Conservation (phyloP, 179 eudicot genomes). For the Carnegiea gigantea region DNA sequence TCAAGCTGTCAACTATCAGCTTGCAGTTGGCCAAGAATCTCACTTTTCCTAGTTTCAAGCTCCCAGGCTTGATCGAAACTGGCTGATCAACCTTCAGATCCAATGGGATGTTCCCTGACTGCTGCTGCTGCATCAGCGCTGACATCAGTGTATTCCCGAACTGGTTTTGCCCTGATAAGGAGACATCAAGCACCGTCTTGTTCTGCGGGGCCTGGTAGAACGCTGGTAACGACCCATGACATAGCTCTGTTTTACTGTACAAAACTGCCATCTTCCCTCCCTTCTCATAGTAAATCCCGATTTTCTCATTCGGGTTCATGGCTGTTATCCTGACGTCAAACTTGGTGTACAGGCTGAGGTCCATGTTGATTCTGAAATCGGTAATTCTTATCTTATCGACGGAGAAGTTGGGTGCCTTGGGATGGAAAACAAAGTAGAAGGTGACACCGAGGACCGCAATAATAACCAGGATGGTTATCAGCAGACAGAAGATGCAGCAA, state of each 20-base stretch:
- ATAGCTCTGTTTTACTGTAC: conserved; percentile 63
- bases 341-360: conserved; percentile 67
- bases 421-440: conserved; percentile 61
- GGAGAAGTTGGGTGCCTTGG: conserved; percentile 75
- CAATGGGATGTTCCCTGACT: conserved; percentile 70
- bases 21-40: conserved; percentile 56
- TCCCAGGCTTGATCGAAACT: conserved; percentile 57
- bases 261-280: conserved; percentile 75
- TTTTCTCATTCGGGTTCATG: conserved; percentile 68
- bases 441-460: conserved; percentile 24
- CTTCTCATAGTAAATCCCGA: conserved; percentile 77
- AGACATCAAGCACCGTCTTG: conserved; percentile 43
- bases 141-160: conserved; percentile 56
- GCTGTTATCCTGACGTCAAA: conserved; percentile 73
- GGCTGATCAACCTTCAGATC: conserved; percentile 71
- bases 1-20: conserved; percentile 69
- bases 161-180: conserved; percentile 65
- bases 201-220: conserved; percentile 77
- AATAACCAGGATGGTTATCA: conserved; percentile 1
- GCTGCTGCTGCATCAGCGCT: conserved; percentile 68
- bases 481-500: conserved; percentile 20
- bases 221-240: conserved; percentile 59
- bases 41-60: conserved; percentile 60
- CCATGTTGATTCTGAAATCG: conserved; percentile 57
- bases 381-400: conserved; percentile 60